Percentiles rank a stretch among this genome's conserved stretches.
Evolutionary conservation across 2,329 filamentous ascomycete species (phyloP).

Genomic region (Botrytis hyacinthi): DNA sequence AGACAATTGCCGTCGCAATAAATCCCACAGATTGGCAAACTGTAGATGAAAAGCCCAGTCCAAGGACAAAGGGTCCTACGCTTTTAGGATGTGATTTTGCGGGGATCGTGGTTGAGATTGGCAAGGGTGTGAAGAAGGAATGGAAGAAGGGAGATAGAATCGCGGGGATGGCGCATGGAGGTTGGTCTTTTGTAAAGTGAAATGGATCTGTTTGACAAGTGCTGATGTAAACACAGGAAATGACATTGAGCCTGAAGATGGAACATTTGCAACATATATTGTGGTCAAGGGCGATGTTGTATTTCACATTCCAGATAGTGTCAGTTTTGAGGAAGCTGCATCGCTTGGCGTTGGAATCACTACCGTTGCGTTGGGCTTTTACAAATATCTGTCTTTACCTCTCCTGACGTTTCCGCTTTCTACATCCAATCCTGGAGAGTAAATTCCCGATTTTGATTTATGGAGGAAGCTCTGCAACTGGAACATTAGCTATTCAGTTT

Average conservation of each 20-base stretch:
- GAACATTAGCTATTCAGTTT: slow-evolving; percentile 39
- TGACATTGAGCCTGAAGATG: slow-evolving; percentile 28
- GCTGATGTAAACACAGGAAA: background rate
- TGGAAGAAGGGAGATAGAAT: slow-evolving; percentile 31
- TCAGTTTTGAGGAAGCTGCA: slow-evolving; percentile 48
- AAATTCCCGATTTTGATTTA: slow-evolving; percentile 37
- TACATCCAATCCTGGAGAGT: background rate
- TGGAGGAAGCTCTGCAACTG: slow-evolving; percentile 34
- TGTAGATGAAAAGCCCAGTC: background rate
- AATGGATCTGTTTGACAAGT: background rate
- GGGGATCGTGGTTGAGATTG: slow-evolving; percentile 22
- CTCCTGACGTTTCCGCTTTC: background rate
- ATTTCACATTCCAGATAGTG: slow-evolving; percentile 44
- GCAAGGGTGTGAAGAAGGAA: slow-evolving; percentile 25
- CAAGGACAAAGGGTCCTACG: background rate
- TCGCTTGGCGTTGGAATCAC: slow-evolving; percentile 25
- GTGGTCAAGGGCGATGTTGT: slow-evolving; percentile 41
- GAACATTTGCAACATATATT: slow-evolving; percentile 32
- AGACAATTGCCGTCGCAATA: background rate
- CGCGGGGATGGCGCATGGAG: slow-evolving; percentile 28
- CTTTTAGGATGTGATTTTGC: slow-evolving; percentile 15
- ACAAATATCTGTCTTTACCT: slow-evolving; percentile 14
- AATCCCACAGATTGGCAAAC: slow-evolving; percentile 8
- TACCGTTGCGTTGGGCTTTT: slow-evolving; percentile 21
- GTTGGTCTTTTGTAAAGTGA: slow-evolving; percentile 21